A percentile compares a stretch with the other conserved stretches of the same genome.
phyloP scores from a whole-genome alignment of 139 green algal genomes.

The Chlorella ohadii region DNA sequence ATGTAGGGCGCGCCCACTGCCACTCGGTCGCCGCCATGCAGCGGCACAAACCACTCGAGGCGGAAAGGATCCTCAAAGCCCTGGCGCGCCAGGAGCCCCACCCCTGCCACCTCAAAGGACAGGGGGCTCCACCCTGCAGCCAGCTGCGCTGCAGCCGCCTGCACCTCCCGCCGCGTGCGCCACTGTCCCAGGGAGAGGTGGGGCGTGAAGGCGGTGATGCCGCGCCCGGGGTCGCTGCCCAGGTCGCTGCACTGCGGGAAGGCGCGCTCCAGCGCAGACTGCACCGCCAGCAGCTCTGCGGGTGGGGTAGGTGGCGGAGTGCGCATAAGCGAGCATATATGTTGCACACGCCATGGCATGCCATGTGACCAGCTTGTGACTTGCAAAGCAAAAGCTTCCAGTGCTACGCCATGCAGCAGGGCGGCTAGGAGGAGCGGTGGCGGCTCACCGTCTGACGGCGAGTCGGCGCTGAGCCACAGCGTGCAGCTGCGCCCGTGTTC shows the following conservation, averaged over 20 bases:
- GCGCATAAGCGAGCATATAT: no score
- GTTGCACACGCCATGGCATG: no score
- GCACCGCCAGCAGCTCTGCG: constrained; percentile 51
- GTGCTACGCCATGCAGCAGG: no score
- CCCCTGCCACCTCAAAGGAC: constrained; percentile 32
- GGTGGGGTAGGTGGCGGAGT: background rate
- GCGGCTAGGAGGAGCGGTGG: no score
- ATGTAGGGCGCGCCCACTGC: constrained; percentile 36
- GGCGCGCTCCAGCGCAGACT: constrained; percentile 47
- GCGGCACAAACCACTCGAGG: constrained; percentile 52
- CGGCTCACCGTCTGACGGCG: no score
- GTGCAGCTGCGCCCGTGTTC: constrained; percentile 57
- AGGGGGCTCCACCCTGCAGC: constrained; percentile 14
- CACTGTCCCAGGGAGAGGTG: constrained; percentile 79
- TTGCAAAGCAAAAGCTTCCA: no score
- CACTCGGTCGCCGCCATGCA: constrained; percentile 39
- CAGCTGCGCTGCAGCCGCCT: constrained; percentile 33
- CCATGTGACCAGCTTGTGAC: no score
- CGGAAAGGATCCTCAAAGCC: constrained; percentile 62
- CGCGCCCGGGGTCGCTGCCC: constrained; percentile 45
- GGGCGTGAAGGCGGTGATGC: constrained; percentile 63
- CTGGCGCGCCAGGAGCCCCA: constrained; percentile 37
- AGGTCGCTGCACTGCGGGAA: constrained; percentile 75
- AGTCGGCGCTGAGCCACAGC: constrained; percentile 52
- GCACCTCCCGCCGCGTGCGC: constrained; percentile 15